Conservation (phyloP, 1,284 basidiomycete species). For the Naganishia albida region DNA sequence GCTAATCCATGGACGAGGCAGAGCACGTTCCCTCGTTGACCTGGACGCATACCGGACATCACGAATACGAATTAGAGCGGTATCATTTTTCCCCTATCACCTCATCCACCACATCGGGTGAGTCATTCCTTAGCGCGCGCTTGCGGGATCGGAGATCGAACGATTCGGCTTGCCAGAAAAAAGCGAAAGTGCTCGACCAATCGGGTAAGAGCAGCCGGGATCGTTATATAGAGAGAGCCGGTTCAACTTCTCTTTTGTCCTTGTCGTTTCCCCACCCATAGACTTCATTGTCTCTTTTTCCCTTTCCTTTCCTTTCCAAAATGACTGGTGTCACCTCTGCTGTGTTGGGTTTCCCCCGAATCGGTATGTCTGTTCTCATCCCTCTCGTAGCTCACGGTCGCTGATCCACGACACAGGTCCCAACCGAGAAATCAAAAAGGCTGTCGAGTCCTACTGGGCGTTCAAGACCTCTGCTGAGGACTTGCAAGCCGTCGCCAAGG, state of each 20-base stretch:
- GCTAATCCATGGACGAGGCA: no score
- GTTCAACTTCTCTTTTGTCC: background rate
- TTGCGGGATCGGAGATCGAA: no score
- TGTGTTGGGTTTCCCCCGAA: constrained; percentile 96
- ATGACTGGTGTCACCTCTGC: constrained; percentile 62
- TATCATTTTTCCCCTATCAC: constrained; percentile 11
- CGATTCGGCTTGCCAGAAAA: no score
- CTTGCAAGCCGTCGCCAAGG: constrained; percentile 83
- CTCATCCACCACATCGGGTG: constrained; percentile 25
- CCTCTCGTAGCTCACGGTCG: background rate
- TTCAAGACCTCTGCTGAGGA: constrained; percentile 88
- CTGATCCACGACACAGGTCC: constrained; percentile 61
- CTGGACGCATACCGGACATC: background rate
- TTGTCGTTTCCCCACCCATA: constrained; percentile 20
- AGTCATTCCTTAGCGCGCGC: constrained; percentile 13
- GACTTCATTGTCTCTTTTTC: constrained; percentile 22
- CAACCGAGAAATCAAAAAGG: constrained; percentile 96
- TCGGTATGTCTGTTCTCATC: constrained; percentile 63
- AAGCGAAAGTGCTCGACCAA: background rate
- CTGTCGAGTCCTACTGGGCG: constrained; percentile 96
- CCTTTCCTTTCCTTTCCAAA: constrained; percentile 37
- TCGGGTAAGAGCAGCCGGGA: background rate
- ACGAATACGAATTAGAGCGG: constrained; percentile 8
- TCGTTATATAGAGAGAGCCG: background rate
- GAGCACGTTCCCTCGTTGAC: background rate